Evolutionary conservation across 2,329 filamentous ascomycete genomes (phyloP).

Genomic region (Fusarium beomiforme): DNA sequence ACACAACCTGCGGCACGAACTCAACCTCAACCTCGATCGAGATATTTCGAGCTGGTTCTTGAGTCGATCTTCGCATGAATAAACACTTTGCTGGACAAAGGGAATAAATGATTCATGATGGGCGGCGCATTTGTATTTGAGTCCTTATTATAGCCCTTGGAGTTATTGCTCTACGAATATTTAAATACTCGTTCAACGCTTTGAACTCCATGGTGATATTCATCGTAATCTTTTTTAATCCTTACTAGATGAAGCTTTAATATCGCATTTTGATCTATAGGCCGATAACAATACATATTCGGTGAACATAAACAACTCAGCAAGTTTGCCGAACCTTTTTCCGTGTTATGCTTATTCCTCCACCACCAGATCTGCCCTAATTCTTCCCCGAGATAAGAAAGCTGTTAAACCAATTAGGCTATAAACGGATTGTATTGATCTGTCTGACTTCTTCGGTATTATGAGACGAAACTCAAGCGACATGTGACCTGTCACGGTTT

Average conservation of each 20-base stretch:
- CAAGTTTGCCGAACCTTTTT: not conserved
- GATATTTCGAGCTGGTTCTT: slow-evolving; percentile 31
- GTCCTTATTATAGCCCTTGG: not conserved
- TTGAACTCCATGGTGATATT: fast-evolving
- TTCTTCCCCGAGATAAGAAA: not conserved
- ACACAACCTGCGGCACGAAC: not conserved
- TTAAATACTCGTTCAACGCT: not conserved
- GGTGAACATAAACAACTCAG: not conserved
- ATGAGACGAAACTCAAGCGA: not conserved
- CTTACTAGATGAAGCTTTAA: fast-evolving
- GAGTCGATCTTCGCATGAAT: slow-evolving; percentile 39
- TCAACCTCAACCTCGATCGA: slow-evolving; percentile 14
- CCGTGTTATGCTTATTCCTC: not conserved
- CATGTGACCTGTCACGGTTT: not conserved
- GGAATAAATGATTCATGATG: slow-evolving; percentile 3
- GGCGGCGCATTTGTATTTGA: not conserved
- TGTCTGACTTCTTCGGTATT: no score
- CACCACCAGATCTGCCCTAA: not conserved
- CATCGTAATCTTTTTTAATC: fast-evolving
- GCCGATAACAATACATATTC: not conserved
- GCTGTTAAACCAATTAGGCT: no score
- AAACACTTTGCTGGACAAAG: not conserved
- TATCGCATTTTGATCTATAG: not conserved
- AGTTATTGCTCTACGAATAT: not conserved
- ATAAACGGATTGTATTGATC: no score